Evolutionary conservation across 1,139 yeast genomes (phyloP).

Genomic region (Suhomyces atakaporum): DNA sequence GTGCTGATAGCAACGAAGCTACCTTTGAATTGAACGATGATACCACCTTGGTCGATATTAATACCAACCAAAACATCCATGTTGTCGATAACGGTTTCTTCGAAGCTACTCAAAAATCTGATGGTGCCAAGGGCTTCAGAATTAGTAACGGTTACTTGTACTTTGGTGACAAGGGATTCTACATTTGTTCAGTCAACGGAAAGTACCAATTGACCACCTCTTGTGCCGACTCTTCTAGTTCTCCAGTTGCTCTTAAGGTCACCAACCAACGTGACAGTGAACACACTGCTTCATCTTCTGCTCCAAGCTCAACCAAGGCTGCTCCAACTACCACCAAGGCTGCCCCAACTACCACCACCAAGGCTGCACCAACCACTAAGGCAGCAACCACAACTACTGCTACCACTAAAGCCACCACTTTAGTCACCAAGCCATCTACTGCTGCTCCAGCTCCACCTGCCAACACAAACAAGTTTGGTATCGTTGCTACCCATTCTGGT

Average conservation of each 20-base stretch:
- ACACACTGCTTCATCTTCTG: background rate
- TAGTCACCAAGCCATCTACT: conserved; percentile 8
- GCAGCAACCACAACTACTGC: conserved; percentile 7
- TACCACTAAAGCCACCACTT: conserved; percentile 9
- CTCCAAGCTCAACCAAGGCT: too few relatives aligned
- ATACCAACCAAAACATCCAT: conserved; percentile 18
- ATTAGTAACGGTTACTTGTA: conserved; percentile 19
- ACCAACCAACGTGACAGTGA: conserved; percentile 5
- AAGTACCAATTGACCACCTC: conserved; percentile 13
- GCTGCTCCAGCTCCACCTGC: conserved; percentile 4
- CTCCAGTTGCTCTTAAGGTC: conserved; percentile 16
- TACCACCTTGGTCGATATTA: conserved; percentile 23
- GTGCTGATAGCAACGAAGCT: conserved; percentile 19
- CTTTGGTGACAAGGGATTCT: conserved; percentile 18
- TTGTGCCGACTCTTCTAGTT: conserved; percentile 13
- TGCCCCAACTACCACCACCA: conserved; percentile 2
- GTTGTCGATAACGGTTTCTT: conserved; percentile 19
- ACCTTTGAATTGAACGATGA: conserved; percentile 21
- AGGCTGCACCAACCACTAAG: conserved; percentile 6
- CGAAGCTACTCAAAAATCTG: conserved; percentile 18
- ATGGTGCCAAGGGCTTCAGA: conserved; percentile 21
- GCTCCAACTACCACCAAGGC: too few relatives aligned
- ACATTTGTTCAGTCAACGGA: conserved; percentile 23
- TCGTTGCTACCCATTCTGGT: conserved; percentile 25
- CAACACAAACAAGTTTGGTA: conserved; percentile 16